These are phyloP conservation scores for Agapanthus africanus DNA, from an alignment of 106 monocot species.

Conservation along the genomic window DNA sequence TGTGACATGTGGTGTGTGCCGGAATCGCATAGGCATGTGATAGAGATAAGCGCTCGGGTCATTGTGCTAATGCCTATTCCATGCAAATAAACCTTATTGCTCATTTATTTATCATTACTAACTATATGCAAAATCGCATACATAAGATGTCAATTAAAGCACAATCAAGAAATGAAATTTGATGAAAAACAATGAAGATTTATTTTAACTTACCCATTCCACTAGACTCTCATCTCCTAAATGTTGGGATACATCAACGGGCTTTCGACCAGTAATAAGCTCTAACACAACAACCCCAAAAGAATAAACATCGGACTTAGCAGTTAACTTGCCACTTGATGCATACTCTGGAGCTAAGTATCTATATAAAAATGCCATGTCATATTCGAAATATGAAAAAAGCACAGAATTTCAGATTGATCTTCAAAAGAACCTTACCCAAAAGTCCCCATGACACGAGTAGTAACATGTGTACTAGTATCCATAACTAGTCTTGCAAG, in stretches of 20 bases:
- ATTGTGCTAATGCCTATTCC: no score
- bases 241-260: conserved; percentile 62
- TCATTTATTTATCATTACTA: no score
- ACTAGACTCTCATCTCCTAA: conserved; percentile 77
- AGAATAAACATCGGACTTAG: conserved; percentile 66
- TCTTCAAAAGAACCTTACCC: conserved; percentile 27
- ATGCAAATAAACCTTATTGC: no score
- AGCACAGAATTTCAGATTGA: not conserved
- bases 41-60: no score
- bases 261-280: conserved; percentile 66
- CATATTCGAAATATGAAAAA: not conserved
- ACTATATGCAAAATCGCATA: no score
- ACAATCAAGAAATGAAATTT: no score
- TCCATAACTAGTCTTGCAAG: conserved; percentile 67
- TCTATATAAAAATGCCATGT: conserved; percentile 21
- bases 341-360: conserved; percentile 80
- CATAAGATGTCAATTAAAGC: no score
- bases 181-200: no score
- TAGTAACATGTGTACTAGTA: conserved; percentile 63
- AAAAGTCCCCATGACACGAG: conserved; percentile 81
- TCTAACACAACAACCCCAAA: conserved; percentile 76
- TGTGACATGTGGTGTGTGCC: no score
- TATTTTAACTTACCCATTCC: conserved; percentile 64
- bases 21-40: no score
- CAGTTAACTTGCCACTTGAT: conserved; percentile 61